Conservation (phyloP, 257 asterid genomes). For the Thymus quinquecostatus region DNA sequence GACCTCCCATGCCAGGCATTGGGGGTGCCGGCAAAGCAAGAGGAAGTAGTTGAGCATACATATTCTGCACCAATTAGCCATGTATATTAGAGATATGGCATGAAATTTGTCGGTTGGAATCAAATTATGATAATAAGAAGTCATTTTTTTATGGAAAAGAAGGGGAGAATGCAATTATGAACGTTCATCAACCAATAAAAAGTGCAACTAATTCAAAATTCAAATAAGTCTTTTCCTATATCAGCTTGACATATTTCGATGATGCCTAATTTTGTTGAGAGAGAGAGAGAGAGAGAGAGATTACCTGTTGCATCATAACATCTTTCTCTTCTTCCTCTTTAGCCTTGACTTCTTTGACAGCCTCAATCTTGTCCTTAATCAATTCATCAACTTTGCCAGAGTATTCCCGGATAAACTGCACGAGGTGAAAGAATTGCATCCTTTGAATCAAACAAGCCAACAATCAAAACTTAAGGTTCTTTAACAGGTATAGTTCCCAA, state of each 20-base stretch:
- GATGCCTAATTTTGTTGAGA: background rate
- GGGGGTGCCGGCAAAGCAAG: constrained; percentile 99
- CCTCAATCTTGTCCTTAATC: constrained; percentile 83
- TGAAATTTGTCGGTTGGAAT: background rate
- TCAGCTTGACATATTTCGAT: background rate
- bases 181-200: background rate
- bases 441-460: constrained; percentile 5
- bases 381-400: constrained; percentile 93
- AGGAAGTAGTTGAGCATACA: constrained; percentile 97
- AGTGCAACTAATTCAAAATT: background rate
- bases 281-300: constrained; percentile 3
- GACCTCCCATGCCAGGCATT: constrained; percentile 78
- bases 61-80: constrained; percentile 63
- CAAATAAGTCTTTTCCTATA: background rate
- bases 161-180: background rate
- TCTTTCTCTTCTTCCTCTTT: constrained; percentile 90
- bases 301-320: constrained; percentile 84
- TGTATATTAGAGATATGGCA: constrained; percentile 13
- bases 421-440: constrained; percentile 22
- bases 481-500: background rate
- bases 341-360: constrained; percentile 72
- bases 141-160: background rate
- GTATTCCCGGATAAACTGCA: constrained; percentile 94
- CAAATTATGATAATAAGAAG: background rate
- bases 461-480: background rate